Percentiles rank a stretch among this genome's conserved stretches.
phyloP scores from a whole-genome alignment of 208 protist species.

The Leptomonas seymouri region DNA sequence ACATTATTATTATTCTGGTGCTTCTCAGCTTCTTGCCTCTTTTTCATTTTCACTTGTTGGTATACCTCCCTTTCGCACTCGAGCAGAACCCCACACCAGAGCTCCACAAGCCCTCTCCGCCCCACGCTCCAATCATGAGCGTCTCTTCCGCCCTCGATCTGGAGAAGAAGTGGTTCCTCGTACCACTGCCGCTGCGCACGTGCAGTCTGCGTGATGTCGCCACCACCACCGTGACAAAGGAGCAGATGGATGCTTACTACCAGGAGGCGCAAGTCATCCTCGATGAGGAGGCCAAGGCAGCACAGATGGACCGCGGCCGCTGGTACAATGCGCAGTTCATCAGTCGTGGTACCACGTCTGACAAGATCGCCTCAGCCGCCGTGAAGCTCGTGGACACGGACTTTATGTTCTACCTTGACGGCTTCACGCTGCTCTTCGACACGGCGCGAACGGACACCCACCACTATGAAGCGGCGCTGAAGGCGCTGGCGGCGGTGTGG shows the following conservation, averaged over 20 bases:
- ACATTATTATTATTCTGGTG: too few species aligned
- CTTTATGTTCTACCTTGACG: slow-evolving; percentile 93
- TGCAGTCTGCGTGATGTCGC: slow-evolving; percentile 91
- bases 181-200: slow-evolving; percentile 66
- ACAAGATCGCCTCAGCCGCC: slow-evolving; percentile 88
- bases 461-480: slow-evolving; percentile 91
- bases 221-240: slow-evolving; percentile 66
- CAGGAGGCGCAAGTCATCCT: slow-evolving; percentile 80
- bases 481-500: slow-evolving; percentile 88
- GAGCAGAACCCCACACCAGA: too few species aligned
- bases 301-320: slow-evolving; percentile 71
- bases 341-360: slow-evolving; percentile 81
- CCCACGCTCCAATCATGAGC: slow-evolving; percentile 24
- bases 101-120: neutral
- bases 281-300: slow-evolving; percentile 57
- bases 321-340: slow-evolving; percentile 92
- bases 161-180: slow-evolving; percentile 81
- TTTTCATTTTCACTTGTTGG: too few species aligned
- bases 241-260: slow-evolving; percentile 85
- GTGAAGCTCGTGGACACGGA: slow-evolving; percentile 91
- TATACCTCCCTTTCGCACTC: too few species aligned
- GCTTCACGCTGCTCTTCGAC: slow-evolving; percentile 90
- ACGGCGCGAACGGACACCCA: slow-evolving; percentile 88
- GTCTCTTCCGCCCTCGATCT: slow-evolving; percentile 62
- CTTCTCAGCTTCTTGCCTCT: too few species aligned